Evolutionary conservation across 164 flowering plant species (phyloP).

Genomic region (Paratinospora sagittata): DNA sequence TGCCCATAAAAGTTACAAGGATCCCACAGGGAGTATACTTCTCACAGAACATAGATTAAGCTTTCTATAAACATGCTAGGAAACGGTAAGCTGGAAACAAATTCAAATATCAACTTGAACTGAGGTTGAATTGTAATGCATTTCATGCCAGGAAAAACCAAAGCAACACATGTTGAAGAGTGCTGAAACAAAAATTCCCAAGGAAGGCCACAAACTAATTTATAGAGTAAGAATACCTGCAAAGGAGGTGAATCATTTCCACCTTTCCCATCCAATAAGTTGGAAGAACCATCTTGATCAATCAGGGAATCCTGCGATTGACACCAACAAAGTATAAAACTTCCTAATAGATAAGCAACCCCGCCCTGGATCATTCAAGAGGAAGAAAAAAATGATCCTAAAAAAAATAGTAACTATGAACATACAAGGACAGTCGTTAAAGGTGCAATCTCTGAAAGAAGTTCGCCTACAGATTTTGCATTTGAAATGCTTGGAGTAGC

Average conservation of each 20-base stretch:
- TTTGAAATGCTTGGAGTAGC: slow-evolving; percentile 39
- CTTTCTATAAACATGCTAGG: not conserved
- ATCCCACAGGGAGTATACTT: not conserved
- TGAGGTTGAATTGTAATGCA: not conserved
- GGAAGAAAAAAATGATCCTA: not conserved
- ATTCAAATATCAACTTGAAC: not conserved
- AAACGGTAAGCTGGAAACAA: too few species aligned
- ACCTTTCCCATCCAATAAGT: slow-evolving; percentile 9
- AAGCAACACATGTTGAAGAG: not conserved
- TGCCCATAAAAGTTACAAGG: not conserved
- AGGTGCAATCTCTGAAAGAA: slow-evolving; percentile 50
- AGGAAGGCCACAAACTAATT: not conserved
- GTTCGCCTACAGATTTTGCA: slow-evolving; percentile 43
- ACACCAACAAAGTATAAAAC: not conserved
- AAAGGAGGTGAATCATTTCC: slow-evolving; percentile 26
- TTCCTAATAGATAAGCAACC: not conserved
- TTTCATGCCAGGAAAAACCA: not conserved
- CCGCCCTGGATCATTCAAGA: not conserved
- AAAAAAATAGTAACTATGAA: slow-evolving; percentile 5
- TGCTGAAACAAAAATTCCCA: not conserved
- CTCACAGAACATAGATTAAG: not conserved
- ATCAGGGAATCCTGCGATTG: slow-evolving; percentile 31
- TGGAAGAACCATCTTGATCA: slow-evolving; percentile 23
- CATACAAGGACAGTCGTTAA: slow-evolving; percentile 29
- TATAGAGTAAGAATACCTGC: slow-evolving; percentile 38